phyloP scores from a whole-genome alignment of 345 rosid genomes.

The Citrus mangshanensis region DNA sequence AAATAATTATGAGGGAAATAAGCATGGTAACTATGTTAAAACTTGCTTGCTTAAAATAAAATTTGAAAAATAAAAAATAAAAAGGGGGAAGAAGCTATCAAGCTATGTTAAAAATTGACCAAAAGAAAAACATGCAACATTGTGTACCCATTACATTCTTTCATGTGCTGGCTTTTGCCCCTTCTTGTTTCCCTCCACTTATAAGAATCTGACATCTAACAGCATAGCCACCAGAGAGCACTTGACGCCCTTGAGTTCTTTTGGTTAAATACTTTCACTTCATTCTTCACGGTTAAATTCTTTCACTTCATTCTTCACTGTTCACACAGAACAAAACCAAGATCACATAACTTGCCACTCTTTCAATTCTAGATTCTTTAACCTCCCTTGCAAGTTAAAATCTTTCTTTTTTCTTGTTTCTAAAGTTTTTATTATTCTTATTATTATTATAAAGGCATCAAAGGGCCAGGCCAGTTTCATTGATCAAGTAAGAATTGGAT shows the following conservation, averaged over 20 bases:
- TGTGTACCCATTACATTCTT: not conserved
- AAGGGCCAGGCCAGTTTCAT: not conserved
- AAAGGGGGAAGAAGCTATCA: too few relatives aligned
- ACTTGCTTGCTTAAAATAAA: too few relatives aligned
- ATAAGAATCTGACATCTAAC: not conserved
- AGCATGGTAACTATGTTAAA: not conserved
- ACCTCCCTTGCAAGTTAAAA: not conserved
- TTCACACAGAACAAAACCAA: conserved; percentile 1
- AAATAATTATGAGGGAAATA: not conserved
- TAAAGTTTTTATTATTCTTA: not conserved
- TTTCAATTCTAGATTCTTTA: not conserved
- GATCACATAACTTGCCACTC: conserved; percentile 17
- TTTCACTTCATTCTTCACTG: not conserved
- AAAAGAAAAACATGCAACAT: not conserved
- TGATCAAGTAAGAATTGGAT: not conserved
- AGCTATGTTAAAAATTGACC: not conserved
- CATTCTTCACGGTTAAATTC: not conserved
- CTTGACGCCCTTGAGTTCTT: too few relatives aligned
- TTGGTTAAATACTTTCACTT: not conserved
- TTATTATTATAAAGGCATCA: not conserved
- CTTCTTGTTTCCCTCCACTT: conserved; percentile 6
- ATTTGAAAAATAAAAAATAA: too few relatives aligned
- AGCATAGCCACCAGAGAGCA: too few relatives aligned
- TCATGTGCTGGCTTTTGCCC: conserved; percentile 10
- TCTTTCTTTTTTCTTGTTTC: not conserved